Percentiles rank a stretch among this genome's conserved stretches.
Evolutionary conservation across 73 alveolate species (phyloP).

Genomic region (Paramecium octaurelia): DNA sequence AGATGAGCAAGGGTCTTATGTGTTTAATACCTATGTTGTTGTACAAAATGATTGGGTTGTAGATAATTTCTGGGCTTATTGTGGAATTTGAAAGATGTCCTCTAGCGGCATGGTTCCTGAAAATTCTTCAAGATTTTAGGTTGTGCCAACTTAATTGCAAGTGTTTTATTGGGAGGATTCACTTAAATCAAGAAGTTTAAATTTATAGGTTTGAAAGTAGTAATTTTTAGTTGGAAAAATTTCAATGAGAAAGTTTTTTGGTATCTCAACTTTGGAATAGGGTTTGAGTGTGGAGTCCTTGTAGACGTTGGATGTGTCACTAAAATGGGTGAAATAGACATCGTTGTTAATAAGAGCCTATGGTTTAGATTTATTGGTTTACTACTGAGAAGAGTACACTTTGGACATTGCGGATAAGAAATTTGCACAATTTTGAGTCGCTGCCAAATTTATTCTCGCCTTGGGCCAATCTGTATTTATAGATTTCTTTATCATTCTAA

Average conservation of each 20-base stretch:
- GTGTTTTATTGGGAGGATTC: not conserved
- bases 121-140: not conserved
- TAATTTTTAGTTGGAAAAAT: not conserved
- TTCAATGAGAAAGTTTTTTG: slow-evolving; percentile 15
- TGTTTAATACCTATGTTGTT: not conserved
- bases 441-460: slow-evolving; percentile 38
- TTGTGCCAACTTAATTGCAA: not conserved
- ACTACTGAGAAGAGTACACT: not conserved
- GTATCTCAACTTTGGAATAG: not conserved
- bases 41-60: not conserved
- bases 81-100: not conserved
- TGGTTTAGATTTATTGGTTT: not conserved
- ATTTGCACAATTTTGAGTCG: not conserved
- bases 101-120: not conserved
- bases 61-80: not conserved
- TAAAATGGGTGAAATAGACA: slow-evolving; percentile 15
- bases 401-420: not conserved
- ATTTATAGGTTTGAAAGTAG: not conserved
- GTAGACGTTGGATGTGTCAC: not conserved
- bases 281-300: slow-evolving; percentile 7
- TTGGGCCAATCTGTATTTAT: not conserved
- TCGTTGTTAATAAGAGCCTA: not conserved
- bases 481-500: not conserved
- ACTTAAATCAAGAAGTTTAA: not conserved
- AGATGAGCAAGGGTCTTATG: not conserved